Percentiles rank a stretch among this genome's conserved stretches.
Conservation (phyloP, 2,329 filamentous ascomycete species). For the Xylariaceae sp. region DNA sequence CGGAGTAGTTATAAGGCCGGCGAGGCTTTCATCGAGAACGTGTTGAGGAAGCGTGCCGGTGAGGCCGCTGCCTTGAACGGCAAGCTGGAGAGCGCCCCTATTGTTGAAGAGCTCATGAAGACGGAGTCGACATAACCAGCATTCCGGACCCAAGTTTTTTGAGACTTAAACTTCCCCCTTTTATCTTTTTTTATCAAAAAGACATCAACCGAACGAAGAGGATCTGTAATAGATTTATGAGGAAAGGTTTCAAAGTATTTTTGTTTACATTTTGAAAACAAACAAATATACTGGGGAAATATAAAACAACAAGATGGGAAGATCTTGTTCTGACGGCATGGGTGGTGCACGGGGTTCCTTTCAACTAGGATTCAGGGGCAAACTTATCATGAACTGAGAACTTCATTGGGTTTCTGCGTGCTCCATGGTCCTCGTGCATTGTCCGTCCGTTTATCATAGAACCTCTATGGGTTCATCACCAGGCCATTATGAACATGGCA, state of each 20-base stretch:
- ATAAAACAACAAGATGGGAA: not conserved
- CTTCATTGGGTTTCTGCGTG: not conserved
- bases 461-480: not conserved
- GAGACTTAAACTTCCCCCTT: not conserved
- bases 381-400: slow-evolving; percentile 2
- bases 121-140: slow-evolving; percentile 5
- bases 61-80: slow-evolving; percentile 31
- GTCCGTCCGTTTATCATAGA: not conserved
- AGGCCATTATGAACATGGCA: not conserved
- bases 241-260: not conserved
- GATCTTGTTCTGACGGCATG: not conserved
- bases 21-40: slow-evolving; percentile 98
- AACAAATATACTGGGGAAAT: slow-evolving; percentile 8
- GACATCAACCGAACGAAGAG: not conserved
- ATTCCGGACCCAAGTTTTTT: not conserved
- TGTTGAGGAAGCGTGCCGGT: slow-evolving; percentile 72
- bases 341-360: slow-evolving; percentile 16
- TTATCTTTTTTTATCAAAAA: not conserved
- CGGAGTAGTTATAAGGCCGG: slow-evolving; percentile 96
- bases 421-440: not conserved
- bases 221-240: not conserved
- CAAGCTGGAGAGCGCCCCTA: slow-evolving; percentile 23
- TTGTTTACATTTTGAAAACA: not conserved
- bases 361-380: slow-evolving; percentile 24
- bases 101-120: slow-evolving; percentile 24